Evolutionary conservation across 2,329 filamentous ascomycete genomes (phyloP).

Genomic region (Endothia cerciana): DNA sequence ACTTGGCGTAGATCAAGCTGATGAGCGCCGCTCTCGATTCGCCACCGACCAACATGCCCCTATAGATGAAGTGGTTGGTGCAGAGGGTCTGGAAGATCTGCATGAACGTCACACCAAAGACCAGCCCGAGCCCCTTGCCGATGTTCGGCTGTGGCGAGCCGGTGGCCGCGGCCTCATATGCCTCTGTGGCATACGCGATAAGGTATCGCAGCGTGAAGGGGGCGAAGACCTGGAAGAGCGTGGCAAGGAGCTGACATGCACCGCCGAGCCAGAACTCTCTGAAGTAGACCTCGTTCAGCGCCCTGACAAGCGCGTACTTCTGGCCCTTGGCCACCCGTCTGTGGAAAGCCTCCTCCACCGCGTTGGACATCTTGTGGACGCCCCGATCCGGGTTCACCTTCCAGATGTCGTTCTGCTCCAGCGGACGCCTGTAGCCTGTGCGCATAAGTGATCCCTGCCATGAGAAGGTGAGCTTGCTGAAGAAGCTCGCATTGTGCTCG

Average conservation of each 20-base stretch:
- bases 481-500: conserved; percentile 74
- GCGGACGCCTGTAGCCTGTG: conserved; percentile 81
- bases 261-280: conserved; percentile 85
- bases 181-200: conserved; percentile 81
- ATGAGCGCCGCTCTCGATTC: conserved; percentile 82
- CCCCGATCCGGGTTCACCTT: conserved; percentile 79
- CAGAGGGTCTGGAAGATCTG: conserved; percentile 80
- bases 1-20: conserved; percentile 86
- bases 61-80: conserved; percentile 90
- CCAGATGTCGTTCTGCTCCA: conserved; percentile 88
- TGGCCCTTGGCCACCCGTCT: conserved; percentile 68
- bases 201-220: conserved; percentile 86
- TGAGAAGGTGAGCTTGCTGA: conserved; percentile 79
- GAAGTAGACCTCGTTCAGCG: conserved; percentile 84
- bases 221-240: conserved; percentile 77
- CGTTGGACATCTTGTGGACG: conserved; percentile 69
- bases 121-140: conserved; percentile 77
- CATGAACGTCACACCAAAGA: conserved; percentile 83
- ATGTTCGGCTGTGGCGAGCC: conserved; percentile 66
- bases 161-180: conserved; percentile 66
- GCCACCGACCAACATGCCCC: conserved; percentile 89
- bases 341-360: conserved; percentile 70
- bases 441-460: conserved; percentile 92
- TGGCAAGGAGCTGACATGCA: conserved; percentile 73
- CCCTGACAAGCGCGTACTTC: conserved; percentile 75